Conservation (phyloP, 169 alveolate genomes). For the Plasmodium blacklocki region DNA sequence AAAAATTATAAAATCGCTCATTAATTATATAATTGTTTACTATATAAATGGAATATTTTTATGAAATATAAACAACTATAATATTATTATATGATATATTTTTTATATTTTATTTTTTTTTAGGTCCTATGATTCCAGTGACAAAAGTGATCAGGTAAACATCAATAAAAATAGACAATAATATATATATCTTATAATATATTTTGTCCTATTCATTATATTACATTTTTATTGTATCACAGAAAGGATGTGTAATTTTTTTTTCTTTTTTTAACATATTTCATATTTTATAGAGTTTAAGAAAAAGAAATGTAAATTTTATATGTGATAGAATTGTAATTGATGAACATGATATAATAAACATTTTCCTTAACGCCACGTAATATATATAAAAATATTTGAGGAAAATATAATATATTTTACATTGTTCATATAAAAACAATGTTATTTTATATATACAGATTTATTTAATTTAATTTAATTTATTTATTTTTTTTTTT, state of each 20-base stretch:
- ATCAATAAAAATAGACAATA: background rate
- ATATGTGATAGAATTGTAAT: constrained; percentile 61
- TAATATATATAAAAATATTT: constrained; percentile 14
- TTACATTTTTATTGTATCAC: too few relatives aligned
- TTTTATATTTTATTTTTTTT: constrained; percentile 4
- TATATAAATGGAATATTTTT: background rate
- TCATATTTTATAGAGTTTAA: constrained; percentile 17
- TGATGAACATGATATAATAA: constrained; percentile 72
- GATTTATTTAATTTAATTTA: background rate
- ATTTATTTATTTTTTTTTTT: constrained; percentile 15
- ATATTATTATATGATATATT: background rate
- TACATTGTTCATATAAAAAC: too few relatives aligned
- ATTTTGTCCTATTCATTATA: too few relatives aligned
- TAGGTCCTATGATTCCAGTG: constrained; percentile 13
- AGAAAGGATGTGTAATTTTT: background rate
- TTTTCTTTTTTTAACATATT: background rate
- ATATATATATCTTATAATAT: too few relatives aligned
- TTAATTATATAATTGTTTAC: background rate
- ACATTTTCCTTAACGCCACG: constrained; percentile 49
- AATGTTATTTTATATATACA: too few relatives aligned
- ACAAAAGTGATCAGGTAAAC: constrained; percentile 39
- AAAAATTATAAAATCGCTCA: background rate
- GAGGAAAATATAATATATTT: background rate
- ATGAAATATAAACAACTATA: background rate
- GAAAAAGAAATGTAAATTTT: constrained; percentile 51